Evolutionary conservation across 179 eudicot species (phyloP), one percentile per base, ranked within the genome.

Genomic region (Beta corolliflora): DNA sequence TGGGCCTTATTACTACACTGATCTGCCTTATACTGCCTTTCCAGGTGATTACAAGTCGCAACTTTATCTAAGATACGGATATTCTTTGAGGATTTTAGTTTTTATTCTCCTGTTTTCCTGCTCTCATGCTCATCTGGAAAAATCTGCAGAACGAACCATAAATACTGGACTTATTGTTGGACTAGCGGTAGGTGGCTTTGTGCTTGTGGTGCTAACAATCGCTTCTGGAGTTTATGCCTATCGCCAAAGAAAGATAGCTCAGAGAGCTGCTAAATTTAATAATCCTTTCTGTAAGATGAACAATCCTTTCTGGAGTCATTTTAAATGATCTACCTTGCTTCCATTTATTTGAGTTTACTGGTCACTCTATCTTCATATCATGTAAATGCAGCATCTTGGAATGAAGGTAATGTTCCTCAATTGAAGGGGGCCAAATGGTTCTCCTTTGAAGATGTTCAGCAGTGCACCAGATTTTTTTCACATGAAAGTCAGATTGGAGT

Each of bases 1-100:
- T 81, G 94, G 95, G 75, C 95, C 97, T 66, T 92, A 79, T 77
- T 85, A n/a, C 76, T 93, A 86, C 86, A 72, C 44, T 60, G 90
- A 75, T 65, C 9, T 76, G 63, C 23, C 71, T 53, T 93, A 93
- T 75, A 16, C 48, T 18, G 44, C 79, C 77, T 91, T 88, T 75
- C 61, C 85, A 85, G 97, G 97, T 92, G 41, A 36, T 36, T 36
- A 36, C 41, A 36, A 21, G 80, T 36, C 56, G 64, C 18, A 13
- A n/a, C 14, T 31, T 31, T 56, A 52, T 23, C 12, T 68, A 12
- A 75, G 21, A 9, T 1, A 6, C 31, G 46, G 56, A 12, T 55
- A 56, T 1, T 48, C 18, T 82, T 16, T 52, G 12, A 9, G 55
- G 53, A 5, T 54, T 29, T 23, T 29, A 41, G 15, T 25, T 36